Percentiles rank a stretch among this genome's conserved stretches.
phyloP scores from a whole-genome alignment of 768 basidiomycete genomes.

The Boletus pseudopeckii region DNA sequence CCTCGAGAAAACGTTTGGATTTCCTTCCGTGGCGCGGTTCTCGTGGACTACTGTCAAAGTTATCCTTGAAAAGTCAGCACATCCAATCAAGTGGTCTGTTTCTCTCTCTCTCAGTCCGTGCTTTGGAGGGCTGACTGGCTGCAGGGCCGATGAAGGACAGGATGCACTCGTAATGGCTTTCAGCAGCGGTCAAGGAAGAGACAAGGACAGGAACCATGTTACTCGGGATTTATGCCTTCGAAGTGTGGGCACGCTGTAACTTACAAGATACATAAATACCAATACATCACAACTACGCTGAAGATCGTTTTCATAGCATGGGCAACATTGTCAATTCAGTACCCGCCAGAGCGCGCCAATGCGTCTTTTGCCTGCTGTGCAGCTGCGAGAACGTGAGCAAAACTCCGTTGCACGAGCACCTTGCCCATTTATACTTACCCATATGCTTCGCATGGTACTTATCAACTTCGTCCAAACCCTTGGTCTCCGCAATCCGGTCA shows the following conservation, averaged over 20 bases:
- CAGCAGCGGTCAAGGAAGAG: slow-evolving; percentile 60
- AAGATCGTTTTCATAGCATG: background rate
- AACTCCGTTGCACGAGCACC: too few species aligned
- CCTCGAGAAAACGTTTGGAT: slow-evolving; percentile 88
- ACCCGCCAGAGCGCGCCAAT: slow-evolving; percentile 14
- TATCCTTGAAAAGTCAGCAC: slow-evolving; percentile 74
- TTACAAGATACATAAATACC: background rate
- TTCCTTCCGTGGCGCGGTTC: slow-evolving; percentile 85
- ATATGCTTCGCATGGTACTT: slow-evolving; percentile 19
- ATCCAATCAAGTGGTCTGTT: slow-evolving; percentile 74
- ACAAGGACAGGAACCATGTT: slow-evolving; percentile 71
- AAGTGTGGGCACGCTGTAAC: slow-evolving; percentile 63
- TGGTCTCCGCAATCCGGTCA: slow-evolving; percentile 25
- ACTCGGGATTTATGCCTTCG: slow-evolving; percentile 70
- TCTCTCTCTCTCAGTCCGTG: background rate
- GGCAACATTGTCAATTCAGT: slow-evolving; percentile 5
- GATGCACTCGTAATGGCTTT: slow-evolving; percentile 75
- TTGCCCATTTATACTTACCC: slow-evolving; percentile 13
- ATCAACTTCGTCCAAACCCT: slow-evolving; percentile 21
- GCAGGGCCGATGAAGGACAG: slow-evolving; percentile 83
- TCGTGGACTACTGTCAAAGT: slow-evolving; percentile 95
- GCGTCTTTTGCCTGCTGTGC: slow-evolving; percentile 2
- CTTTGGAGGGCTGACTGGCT: background rate
- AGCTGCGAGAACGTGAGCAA: slow-evolving; percentile 14
- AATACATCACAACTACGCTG: slow-evolving; percentile 10